phyloP scores from a whole-genome alignment of 768 basidiomycete species.

The Calocybe gangraenosa region DNA sequence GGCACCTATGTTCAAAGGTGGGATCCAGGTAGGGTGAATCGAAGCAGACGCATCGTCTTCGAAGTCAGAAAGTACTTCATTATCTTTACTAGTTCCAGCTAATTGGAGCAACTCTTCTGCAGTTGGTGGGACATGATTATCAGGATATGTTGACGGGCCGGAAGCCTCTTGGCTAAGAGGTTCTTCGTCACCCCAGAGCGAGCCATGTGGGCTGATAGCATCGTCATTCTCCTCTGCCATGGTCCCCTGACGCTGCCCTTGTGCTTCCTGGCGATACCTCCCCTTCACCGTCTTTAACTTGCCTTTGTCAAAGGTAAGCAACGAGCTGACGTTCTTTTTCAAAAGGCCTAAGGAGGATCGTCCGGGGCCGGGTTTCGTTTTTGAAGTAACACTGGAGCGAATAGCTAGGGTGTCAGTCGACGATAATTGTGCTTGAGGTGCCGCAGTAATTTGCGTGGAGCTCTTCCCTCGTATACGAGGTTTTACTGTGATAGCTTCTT shows the following conservation, averaged over 20 bases:
- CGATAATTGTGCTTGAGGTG: background rate
- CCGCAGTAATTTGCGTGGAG: slow-evolving; percentile 7
- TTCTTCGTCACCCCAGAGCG: slow-evolving; percentile 13
- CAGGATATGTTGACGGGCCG: background rate
- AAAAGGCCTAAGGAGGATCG: slow-evolving; percentile 42
- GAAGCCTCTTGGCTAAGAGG: slow-evolving; percentile 12
- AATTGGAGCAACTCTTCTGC: slow-evolving; percentile 44
- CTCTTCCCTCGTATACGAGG: slow-evolving; percentile 33
- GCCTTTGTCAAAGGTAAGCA: slow-evolving; percentile 53
- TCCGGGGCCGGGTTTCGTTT: slow-evolving; percentile 44
- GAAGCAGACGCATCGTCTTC: slow-evolving; percentile 34
- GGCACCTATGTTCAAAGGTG: background rate
- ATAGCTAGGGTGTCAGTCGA: too few species aligned
- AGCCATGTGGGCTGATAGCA: slow-evolving; percentile 1
- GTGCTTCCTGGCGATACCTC: slow-evolving; percentile 23
- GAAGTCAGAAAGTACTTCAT: slow-evolving; percentile 49
- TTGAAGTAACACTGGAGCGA: slow-evolving; percentile 4
- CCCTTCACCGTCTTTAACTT: slow-evolving; percentile 47
- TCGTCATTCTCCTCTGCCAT: background rate
- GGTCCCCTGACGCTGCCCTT: background rate
- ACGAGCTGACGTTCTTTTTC: slow-evolving; percentile 42
- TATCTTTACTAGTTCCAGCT: slow-evolving; percentile 40
- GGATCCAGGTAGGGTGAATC: background rate
- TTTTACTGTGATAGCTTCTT: slow-evolving; percentile 47
- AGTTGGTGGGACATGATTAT: slow-evolving; percentile 26